Evolutionary conservation across 2,329 filamentous ascomycete species (phyloP).

Genomic region (Aspergillus fructus): DNA sequence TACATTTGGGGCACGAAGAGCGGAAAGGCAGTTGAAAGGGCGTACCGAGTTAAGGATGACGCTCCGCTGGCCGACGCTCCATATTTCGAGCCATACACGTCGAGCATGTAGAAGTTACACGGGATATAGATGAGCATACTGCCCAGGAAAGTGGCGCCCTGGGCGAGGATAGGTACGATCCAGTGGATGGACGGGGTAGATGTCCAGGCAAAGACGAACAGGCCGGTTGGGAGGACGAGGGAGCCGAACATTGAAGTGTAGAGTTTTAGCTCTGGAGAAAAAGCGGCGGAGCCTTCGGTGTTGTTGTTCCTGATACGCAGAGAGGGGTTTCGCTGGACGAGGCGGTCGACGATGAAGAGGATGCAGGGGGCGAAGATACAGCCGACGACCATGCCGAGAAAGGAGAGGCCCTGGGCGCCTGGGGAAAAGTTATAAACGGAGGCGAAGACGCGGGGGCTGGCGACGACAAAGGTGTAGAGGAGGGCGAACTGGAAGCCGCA

Average conservation of each 20-base stretch:
- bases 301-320: neutral
- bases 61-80: conserved; percentile 37
- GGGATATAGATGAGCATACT: conserved; percentile 36
- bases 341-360: conserved; percentile 7
- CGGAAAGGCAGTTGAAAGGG: conserved; percentile 35
- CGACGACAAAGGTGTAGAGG: conserved; percentile 81
- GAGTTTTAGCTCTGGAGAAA: conserved; percentile 25
- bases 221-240: conserved; percentile 48
- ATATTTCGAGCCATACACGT: conserved; percentile 41
- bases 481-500: conserved; percentile 75
- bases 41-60: conserved; percentile 27
- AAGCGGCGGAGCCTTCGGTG: neutral
- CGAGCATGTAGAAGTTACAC: conserved; percentile 41
- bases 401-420: conserved; percentile 71
- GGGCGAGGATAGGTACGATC: conserved; percentile 29
- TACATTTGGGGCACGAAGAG: conserved; percentile 44
- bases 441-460: conserved; percentile 79
- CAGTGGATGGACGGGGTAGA: conserved; percentile 35
- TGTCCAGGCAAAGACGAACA: conserved; percentile 72
- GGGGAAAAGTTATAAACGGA: conserved; percentile 52
- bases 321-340: neutral
- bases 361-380: conserved; percentile 55
- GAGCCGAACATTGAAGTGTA: conserved; percentile 27
- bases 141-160: conserved; percentile 25
- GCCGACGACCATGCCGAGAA: conserved; percentile 76